Conservation (phyloP, 306 rosid genomes). For the Psophocarpus tetragonolobus region DNA sequence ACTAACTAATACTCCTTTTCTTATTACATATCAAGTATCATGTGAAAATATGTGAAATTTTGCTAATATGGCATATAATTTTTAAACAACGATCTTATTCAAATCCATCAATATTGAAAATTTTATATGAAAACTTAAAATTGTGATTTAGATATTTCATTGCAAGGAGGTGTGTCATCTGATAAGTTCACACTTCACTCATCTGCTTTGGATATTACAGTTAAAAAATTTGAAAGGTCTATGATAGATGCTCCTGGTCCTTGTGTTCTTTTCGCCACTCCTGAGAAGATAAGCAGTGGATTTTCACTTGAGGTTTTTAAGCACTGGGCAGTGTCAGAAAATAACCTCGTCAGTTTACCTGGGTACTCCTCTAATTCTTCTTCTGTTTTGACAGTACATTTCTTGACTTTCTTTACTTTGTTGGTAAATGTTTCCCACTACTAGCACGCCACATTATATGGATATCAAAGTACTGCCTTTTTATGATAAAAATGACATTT, state of each 20-base stretch:
- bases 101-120: background rate
- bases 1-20: too few relatives aligned
- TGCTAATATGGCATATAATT: background rate
- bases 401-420: background rate
- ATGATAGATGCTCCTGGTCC: constrained; percentile 89
- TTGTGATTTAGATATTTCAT: constrained; percentile 10
- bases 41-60: background rate
- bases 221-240: constrained; percentile 76
- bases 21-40: too few relatives aligned
- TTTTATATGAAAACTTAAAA: background rate
- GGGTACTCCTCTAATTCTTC: constrained; percentile 54
- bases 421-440: constrained; percentile 3
- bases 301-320: constrained; percentile 92
- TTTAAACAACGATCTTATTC: background rate
- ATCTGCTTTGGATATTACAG: constrained; percentile 56
- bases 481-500: background rate
- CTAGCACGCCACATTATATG: background rate
- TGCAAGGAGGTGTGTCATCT: constrained; percentile 17
- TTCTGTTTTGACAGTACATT: background rate
- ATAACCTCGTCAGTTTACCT: constrained; percentile 75
- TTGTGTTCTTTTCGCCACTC: constrained; percentile 98
- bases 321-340: constrained; percentile 92
- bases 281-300: constrained; percentile 92
- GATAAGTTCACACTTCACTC: constrained; percentile 26
- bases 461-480: background rate